These are phyloP conservation scores for Magnolia kwangsiensis DNA, from an alignment of 164 flowering plant genomes.

Conservation along the genomic window DNA sequence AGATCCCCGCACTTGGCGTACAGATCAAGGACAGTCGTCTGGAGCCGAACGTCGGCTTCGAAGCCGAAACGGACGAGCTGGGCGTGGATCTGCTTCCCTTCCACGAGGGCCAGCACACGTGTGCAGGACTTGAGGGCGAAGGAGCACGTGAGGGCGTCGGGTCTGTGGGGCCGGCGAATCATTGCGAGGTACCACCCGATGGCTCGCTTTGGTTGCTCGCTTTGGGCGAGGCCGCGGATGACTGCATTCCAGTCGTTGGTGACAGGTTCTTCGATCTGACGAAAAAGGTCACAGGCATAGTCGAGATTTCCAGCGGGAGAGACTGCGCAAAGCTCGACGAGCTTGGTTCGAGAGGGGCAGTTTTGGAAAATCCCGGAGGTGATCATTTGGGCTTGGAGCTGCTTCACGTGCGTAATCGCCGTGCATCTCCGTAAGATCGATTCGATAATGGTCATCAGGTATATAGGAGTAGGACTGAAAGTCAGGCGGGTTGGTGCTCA, in stretches of 20 bases:
- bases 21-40: slow-evolving; percentile 68
- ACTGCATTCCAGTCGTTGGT: slow-evolving; percentile 85
- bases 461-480: too few species aligned
- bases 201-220: slow-evolving; percentile 51
- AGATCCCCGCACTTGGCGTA: slow-evolving; percentile 64
- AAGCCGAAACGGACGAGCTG: slow-evolving; percentile 50
- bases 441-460: slow-evolving; percentile 33
- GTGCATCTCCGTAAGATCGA: slow-evolving; percentile 43
- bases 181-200: slow-evolving; percentile 38
- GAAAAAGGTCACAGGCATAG: slow-evolving; percentile 51
- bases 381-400: slow-evolving; percentile 63
- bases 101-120: slow-evolving; percentile 47
- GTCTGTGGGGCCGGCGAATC: slow-evolving; percentile 27
- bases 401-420: slow-evolving; percentile 49
- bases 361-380: slow-evolving; percentile 48
- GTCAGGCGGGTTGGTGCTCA: too few species aligned
- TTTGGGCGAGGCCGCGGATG: slow-evolving; percentile 64
- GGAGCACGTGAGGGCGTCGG: slow-evolving; percentile 85
- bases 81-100: slow-evolving; percentile 58
- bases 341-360: slow-evolving; percentile 44
- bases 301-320: slow-evolving; percentile 47
- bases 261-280: slow-evolving; percentile 36
- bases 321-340: slow-evolving; percentile 65
- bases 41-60: slow-evolving; percentile 45
- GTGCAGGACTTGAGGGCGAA: slow-evolving; percentile 81